These are phyloP conservation scores for Astrocystis sublimbata DNA, from an alignment of 495 filamentous ascomycete species.

Conservation along the genomic window DNA sequence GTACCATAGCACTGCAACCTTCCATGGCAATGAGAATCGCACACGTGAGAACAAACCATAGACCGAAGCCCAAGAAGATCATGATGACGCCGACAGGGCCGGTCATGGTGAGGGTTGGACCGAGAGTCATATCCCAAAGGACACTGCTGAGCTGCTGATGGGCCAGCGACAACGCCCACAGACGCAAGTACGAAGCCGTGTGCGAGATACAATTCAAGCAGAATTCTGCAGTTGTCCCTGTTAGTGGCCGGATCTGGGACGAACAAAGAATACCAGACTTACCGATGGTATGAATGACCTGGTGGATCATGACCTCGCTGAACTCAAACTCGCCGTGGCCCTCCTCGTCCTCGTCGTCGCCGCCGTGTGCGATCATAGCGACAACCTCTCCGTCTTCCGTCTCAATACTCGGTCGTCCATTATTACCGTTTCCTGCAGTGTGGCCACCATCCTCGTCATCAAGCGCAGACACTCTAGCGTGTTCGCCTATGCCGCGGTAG, in stretches of 20 bases:
- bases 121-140: constrained; percentile 94
- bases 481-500: constrained; percentile 90
- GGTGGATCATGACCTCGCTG: constrained; percentile 94
- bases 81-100: constrained; percentile 73
- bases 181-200: constrained; percentile 96
- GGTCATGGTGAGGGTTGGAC: constrained; percentile 64
- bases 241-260: constrained; percentile 6
- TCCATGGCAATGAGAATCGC: constrained; percentile 66
- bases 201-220: constrained; percentile 99
- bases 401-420: constrained; percentile 68
- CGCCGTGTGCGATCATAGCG: constrained; percentile 87
- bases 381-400: constrained; percentile 80
- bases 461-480: constrained; percentile 78
- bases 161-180: constrained; percentile 96
- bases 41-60: constrained; percentile 86
- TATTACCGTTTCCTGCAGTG: constrained; percentile 41
- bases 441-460: constrained; percentile 74
- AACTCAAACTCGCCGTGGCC: constrained; percentile 97
- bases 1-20: constrained; percentile 52
- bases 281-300: constrained; percentile 98
- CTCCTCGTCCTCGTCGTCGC: constrained; percentile 66
- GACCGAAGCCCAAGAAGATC: constrained; percentile 73
- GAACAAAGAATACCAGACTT: constrained; percentile 35
- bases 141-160: constrained; percentile 97
- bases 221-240: constrained; percentile 66